Evolutionary conservation across 1,284 basidiomycete species (phyloP).

Genomic region (Agroathelia rolfsii): DNA sequence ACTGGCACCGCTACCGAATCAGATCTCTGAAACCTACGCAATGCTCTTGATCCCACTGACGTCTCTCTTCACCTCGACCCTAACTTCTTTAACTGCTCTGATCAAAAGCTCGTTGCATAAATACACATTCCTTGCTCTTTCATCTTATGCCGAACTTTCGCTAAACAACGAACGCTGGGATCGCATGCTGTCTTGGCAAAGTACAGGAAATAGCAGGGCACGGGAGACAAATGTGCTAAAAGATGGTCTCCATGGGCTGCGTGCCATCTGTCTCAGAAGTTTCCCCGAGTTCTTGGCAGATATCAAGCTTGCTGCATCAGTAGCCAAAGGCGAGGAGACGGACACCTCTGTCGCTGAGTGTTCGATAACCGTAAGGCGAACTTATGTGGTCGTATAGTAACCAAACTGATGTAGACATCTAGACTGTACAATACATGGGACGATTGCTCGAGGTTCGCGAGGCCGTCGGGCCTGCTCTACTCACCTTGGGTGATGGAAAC

Average conservation of each 20-base stretch:
- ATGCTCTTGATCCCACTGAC: slow-evolving; percentile 55
- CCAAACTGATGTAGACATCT: slow-evolving; percentile 5
- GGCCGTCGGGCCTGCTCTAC: slow-evolving; percentile 53
- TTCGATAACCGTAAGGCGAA: slow-evolving; percentile 47
- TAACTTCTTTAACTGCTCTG: slow-evolving; percentile 52
- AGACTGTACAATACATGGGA: slow-evolving; percentile 63
- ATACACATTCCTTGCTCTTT: slow-evolving; percentile 73
- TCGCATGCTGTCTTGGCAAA: slow-evolving; percentile 41
- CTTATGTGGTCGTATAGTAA: slow-evolving; percentile 1
- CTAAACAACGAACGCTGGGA: slow-evolving; percentile 55
- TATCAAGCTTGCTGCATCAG: slow-evolving; percentile 49
- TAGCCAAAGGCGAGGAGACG: slow-evolving; percentile 34
- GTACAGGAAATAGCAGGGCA: slow-evolving; percentile 13
- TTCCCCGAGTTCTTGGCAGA: slow-evolving; percentile 76
- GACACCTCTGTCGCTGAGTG: slow-evolving; percentile 58
- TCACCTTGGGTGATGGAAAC: slow-evolving; percentile 70
- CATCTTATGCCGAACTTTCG: slow-evolving; percentile 49
- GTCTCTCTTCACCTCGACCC: slow-evolving; percentile 47
- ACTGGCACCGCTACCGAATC: slow-evolving; percentile 45
- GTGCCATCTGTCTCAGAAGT: slow-evolving; percentile 60
- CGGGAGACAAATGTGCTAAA: slow-evolving; percentile 57
- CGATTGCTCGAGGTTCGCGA: slow-evolving; percentile 56
- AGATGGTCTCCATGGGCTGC: slow-evolving; percentile 53
- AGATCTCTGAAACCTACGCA: slow-evolving; percentile 45
- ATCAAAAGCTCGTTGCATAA: slow-evolving; percentile 79